phyloP scores from a whole-genome alignment of 345 rosid species.

The Rhodamnia rubescens region DNA sequence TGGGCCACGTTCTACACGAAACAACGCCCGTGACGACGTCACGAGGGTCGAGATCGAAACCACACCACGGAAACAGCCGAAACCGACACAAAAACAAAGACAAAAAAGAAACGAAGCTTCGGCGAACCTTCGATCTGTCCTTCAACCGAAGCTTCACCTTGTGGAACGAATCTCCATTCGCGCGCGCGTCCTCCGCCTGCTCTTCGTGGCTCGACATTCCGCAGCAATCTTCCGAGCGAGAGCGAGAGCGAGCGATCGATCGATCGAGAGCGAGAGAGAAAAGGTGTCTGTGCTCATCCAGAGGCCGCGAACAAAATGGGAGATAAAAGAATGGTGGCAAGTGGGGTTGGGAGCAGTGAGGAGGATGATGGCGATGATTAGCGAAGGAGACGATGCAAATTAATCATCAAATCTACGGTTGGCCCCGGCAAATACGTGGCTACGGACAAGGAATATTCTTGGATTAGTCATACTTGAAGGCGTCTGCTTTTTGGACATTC shows the following conservation, averaged over 20 bases:
- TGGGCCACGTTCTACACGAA: constrained; percentile 46
- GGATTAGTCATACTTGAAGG: not conserved
- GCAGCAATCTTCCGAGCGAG: not conserved
- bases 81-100: not conserved
- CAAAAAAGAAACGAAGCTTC: not conserved
- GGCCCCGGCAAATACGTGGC: not conserved
- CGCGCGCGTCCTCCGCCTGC: constrained; percentile 20
- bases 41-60: not conserved
- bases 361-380: not conserved
- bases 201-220: constrained; percentile 41
- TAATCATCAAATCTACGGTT: not conserved
- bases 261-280: not conserved
- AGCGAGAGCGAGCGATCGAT: not conserved
- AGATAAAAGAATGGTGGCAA: not conserved
- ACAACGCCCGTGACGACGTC: constrained; percentile 6
- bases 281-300: not conserved
- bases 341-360: not conserved
- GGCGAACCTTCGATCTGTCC: constrained; percentile 56
- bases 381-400: not conserved
- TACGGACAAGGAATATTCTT: not conserved
- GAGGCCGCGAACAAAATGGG: not conserved
- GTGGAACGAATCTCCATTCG: constrained; percentile 20
- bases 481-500: too few species aligned
- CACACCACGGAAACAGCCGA: not conserved
- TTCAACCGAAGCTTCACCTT: constrained; percentile 32